These are phyloP conservation scores for Colletotrichum chlorophyti DNA, from an alignment of 2,329 filamentous ascomycete genomes.

Conservation along the genomic window DNA sequence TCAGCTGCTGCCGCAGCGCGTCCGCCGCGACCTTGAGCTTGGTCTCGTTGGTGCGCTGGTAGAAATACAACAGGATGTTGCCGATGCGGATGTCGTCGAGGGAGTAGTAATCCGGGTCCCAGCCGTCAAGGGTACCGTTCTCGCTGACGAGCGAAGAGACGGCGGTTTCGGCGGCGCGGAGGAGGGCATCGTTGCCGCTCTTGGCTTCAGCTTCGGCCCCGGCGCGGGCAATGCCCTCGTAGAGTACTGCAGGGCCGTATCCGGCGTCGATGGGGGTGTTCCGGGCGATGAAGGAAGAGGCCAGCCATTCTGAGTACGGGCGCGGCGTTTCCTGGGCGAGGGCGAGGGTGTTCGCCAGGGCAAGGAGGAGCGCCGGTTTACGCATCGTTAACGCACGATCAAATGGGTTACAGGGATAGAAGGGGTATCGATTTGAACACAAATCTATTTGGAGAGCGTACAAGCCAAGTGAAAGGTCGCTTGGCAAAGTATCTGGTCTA, in stretches of 20 bases:
- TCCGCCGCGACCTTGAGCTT: slow-evolving; percentile 58
- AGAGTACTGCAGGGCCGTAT: slow-evolving; percentile 22
- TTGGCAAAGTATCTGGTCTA: too few relatives aligned
- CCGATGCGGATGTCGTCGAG: slow-evolving; percentile 61
- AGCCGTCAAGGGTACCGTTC: slow-evolving; percentile 53
- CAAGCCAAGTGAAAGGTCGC: too few relatives aligned
- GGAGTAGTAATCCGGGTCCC: slow-evolving; percentile 56
- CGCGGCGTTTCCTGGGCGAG: background rate
- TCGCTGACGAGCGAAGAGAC: slow-evolving; percentile 20
- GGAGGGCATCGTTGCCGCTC: background rate
- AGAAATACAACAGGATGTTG: slow-evolving; percentile 57
- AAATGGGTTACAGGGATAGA: background rate
- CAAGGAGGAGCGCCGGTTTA: background rate
- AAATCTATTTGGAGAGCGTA: too few relatives aligned
- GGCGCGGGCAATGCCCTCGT: slow-evolving; percentile 17
- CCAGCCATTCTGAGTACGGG: slow-evolving; percentile 14
- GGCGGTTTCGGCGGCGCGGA: slow-evolving; percentile 8
- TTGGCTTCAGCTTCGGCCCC: background rate
- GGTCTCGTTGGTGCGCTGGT: slow-evolving; percentile 49
- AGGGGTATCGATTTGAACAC: too few relatives aligned
- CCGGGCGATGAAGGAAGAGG: slow-evolving; percentile 19
- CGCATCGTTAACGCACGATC: background rate
- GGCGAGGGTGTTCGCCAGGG: background rate
- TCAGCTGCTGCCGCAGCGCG: slow-evolving; percentile 51
- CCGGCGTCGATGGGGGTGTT: background rate